Evolutionary conservation across 2,329 filamentous ascomycete species (phyloP), one percentile per base, ranked within the genome.

Genomic region (Microsporum audouinii): DNA sequence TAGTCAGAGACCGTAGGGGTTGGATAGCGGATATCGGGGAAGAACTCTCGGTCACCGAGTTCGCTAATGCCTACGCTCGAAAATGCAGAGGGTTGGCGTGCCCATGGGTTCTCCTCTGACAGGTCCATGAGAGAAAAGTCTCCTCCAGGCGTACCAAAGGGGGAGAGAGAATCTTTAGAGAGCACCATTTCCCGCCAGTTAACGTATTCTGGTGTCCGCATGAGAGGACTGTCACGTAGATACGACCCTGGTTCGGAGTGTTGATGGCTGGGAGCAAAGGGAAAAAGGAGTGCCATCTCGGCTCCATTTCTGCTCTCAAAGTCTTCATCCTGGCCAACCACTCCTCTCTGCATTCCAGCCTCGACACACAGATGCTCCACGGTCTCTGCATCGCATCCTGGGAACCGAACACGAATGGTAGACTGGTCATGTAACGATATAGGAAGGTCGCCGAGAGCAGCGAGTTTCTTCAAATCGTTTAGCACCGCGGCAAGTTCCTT

Each of bases 361-460:
- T 99, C 94, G 55, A 89, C 84, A 71, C 91, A 96, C 0, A 99
- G 80, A 2, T 81, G 79, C 70, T 95, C 89, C 0, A 96, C 88
- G 0, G 88, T 89, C 14, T 86, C 83, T 0, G 85, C 85, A 68
- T 97, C 92, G 64, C 94, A 91, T 2, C 94, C 94, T 0, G 91
- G 91, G 69, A 99, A 97, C 34, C 91, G 87, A 1, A 97, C 85
- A 38, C 91, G 85, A 2, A 96, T 76, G 0, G 83, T 82, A 1
- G 84, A 84, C 38, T 81, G 78, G 41, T 82, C 81, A 60, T 89
- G 84, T 59, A 96, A 80, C 0, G 84, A 80, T 38, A 97, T 84
- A 0, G 92, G 91, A 23, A 99, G 77, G 70, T 96, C 91, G 1
- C 94, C 94, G 0, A 97, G 74, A 0, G 80, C 76, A 0, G 90